Conservation (phyloP, 345 rosid species). For the Brassica incana region DNA sequence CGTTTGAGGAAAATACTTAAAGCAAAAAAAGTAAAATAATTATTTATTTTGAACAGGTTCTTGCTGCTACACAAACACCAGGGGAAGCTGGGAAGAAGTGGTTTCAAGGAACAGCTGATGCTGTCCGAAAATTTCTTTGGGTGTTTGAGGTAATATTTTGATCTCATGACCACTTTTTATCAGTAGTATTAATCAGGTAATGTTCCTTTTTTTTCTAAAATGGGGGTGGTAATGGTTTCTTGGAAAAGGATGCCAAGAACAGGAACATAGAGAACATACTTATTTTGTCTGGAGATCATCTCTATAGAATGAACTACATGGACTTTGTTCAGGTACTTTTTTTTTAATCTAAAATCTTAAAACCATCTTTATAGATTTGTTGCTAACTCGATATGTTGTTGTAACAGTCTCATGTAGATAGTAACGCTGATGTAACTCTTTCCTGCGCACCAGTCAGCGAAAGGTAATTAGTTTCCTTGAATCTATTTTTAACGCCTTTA, state of each 20-base stretch:
- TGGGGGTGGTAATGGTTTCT: conserved; percentile 6
- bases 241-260: conserved; percentile 77
- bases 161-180: not conserved
- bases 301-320: conserved; percentile 88
- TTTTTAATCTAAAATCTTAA: not conserved
- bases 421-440: conserved; percentile 30
- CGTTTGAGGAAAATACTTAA: not conserved
- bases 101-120: conserved; percentile 99
- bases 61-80: conserved; percentile 97
- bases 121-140: conserved; percentile 93
- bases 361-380: too few relatives aligned
- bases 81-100: conserved; percentile 88
- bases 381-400: too few relatives aligned
- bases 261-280: conserved; percentile 70
- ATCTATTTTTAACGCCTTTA: not conserved
- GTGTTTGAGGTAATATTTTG: conserved; percentile 75
- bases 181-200: too few relatives aligned
- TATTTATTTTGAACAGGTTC: conserved; percentile 47
- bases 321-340: conserved; percentile 64
- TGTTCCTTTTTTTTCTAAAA: not conserved
- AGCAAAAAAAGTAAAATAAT: not conserved
- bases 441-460: conserved; percentile 35
- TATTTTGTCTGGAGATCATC: conserved; percentile 90
- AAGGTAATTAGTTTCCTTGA: conserved; percentile 29
- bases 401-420: not conserved